These are phyloP conservation scores for Gynochthodes officinalis DNA, from an alignment of 257 asterid species.

Conservation along the genomic window DNA sequence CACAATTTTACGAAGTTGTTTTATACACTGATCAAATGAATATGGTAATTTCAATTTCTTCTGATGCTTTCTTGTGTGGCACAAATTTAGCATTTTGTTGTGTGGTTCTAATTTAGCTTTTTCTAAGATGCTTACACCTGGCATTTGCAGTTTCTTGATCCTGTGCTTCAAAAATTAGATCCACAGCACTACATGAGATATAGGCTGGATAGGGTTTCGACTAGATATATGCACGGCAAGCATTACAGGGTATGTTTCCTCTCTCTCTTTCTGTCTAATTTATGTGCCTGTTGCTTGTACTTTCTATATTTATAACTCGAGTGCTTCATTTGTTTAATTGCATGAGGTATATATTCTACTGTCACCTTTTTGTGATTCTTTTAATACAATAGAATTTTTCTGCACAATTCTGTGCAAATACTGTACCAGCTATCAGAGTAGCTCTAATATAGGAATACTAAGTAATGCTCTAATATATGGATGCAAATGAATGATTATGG, in stretches of 20 bases:
- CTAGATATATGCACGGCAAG: conserved; percentile 71
- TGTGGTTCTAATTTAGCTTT: neutral
- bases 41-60: conserved; percentile 39
- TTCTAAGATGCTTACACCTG: conserved; percentile 9
- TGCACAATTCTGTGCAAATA: neutral
- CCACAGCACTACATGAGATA: conserved; percentile 63
- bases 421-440: neutral
- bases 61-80: neutral
- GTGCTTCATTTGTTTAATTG: neutral
- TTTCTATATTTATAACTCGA: neutral
- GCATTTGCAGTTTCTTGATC: conserved; percentile 75
- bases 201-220: conserved; percentile 70
- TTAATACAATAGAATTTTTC: neutral
- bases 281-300: neutral
- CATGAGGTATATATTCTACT: neutral
- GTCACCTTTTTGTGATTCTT: neutral
- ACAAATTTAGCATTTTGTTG: neutral
- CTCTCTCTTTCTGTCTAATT: neutral
- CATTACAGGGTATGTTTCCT: conserved; percentile 70
- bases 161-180: conserved; percentile 68
- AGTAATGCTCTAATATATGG: conserved; percentile 1
- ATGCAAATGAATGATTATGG: neutral
- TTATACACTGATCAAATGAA: conserved; percentile 65
- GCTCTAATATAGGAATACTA: neutral
- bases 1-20: conserved; percentile 77